Percentiles rank a stretch among this genome's conserved stretches.
Conservation (phyloP, 164 flowering plant genomes). For the Nymphaea colorata region DNA sequence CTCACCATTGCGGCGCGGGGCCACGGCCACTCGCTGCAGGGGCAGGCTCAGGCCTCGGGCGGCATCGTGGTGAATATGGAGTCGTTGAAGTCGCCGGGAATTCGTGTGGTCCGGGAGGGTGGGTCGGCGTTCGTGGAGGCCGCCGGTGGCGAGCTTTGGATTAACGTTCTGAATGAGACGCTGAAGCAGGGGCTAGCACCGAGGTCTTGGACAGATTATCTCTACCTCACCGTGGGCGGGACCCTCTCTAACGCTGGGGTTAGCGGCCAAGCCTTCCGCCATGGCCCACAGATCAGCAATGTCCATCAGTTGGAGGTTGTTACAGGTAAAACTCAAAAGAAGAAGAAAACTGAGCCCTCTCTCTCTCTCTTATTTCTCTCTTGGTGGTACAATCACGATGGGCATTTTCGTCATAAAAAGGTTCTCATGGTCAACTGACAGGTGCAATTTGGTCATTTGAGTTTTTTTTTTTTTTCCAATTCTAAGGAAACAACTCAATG, state of each 20-base stretch:
- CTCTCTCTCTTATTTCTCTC: neutral
- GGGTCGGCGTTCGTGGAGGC: slow-evolving; percentile 71
- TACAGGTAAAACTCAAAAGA: slow-evolving; percentile 44
- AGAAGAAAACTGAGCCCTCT: neutral
- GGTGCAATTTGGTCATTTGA: too few relatives aligned
- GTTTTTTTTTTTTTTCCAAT: too few relatives aligned
- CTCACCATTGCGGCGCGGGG: slow-evolving; percentile 88
- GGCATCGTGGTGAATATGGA: slow-evolving; percentile 79
- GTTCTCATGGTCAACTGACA: too few relatives aligned
- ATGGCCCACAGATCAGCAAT: slow-evolving; percentile 89
- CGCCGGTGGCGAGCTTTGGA: slow-evolving; percentile 82
- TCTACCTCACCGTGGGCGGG: slow-evolving; percentile 85
- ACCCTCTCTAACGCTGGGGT: slow-evolving; percentile 89
- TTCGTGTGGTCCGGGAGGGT: slow-evolving; percentile 17
- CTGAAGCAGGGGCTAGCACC: slow-evolving; percentile 71
- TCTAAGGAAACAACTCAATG: too few relatives aligned
- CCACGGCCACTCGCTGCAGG: slow-evolving; percentile 82
- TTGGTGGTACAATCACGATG: too few relatives aligned
- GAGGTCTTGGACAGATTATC: slow-evolving; percentile 96
- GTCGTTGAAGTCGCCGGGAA: slow-evolving; percentile 30
- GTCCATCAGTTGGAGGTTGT: slow-evolving; percentile 78
- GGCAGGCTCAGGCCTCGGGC: slow-evolving; percentile 63
- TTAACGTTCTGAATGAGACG: slow-evolving; percentile 61
- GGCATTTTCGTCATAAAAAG: too few relatives aligned
- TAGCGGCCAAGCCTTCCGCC: slow-evolving; percentile 83